Conservation (phyloP, 1,139 yeast genomes). For the Geotrichum phurueaensis region DNA sequence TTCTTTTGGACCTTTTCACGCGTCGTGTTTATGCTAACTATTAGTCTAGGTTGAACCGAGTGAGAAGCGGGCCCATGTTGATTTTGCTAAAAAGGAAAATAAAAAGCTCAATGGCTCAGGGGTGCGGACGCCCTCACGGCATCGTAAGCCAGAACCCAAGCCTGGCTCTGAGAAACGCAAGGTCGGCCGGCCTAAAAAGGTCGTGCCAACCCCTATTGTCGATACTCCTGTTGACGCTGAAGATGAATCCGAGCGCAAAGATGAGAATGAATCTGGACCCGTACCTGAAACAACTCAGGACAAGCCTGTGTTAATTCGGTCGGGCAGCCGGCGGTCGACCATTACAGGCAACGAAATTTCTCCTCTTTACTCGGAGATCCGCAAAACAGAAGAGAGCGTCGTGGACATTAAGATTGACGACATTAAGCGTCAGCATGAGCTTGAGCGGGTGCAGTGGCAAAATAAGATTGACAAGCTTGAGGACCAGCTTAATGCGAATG, state of each 20-base stretch:
- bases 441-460: neutral
- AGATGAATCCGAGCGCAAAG: neutral
- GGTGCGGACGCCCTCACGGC: neutral
- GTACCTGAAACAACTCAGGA: neutral
- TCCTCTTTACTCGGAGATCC: neutral
- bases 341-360: neutral
- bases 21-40: neutral
- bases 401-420: slow-evolving; percentile 1
- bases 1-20: neutral
- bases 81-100: neutral
- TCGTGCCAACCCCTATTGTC: neutral
- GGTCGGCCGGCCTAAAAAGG: neutral
- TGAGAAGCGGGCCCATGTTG: neutral
- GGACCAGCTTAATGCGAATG: slow-evolving; percentile 7
- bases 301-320: neutral
- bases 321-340: neutral
- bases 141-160: neutral
- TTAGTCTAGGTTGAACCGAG: neutral
- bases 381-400: slow-evolving; percentile 1
- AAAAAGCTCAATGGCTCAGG: neutral
- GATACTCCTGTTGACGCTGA: neutral
- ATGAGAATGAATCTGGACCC: neutral
- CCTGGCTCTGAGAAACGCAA: neutral
- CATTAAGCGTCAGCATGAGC: neutral
- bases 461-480: neutral